Conservation (phyloP, 257 asterid species). For the Scutellaria galericulata region DNA sequence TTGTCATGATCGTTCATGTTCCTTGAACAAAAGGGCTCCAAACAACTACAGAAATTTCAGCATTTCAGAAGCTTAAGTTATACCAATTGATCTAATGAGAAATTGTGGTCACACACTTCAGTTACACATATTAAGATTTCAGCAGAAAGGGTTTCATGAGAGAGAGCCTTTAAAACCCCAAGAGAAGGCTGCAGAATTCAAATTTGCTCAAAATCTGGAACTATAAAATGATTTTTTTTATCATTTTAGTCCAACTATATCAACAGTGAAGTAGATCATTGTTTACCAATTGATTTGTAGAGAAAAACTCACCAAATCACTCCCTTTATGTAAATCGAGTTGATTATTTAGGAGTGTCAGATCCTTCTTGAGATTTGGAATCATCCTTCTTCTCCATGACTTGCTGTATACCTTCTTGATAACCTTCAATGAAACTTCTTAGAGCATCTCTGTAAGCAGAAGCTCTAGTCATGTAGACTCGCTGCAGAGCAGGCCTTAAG, state of each 20-base stretch:
- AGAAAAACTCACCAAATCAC: slow-evolving; percentile 16
- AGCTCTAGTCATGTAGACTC: slow-evolving; percentile 92
- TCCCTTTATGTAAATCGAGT: background rate
- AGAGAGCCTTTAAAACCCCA: background rate
- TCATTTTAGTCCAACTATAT: background rate
- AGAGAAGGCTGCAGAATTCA: background rate
- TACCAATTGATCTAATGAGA: too few relatives aligned
- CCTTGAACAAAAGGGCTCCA: too few relatives aligned
- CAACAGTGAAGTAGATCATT: slow-evolving; percentile 7
- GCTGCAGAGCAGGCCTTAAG: slow-evolving; percentile 82
- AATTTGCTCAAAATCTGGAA: too few relatives aligned
- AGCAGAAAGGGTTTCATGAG: background rate
- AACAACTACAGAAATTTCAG: too few relatives aligned
- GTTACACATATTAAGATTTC: background rate
- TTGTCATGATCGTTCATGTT: too few relatives aligned
- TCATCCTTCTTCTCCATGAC: slow-evolving; percentile 73
- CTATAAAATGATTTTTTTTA: background rate
- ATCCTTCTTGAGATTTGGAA: slow-evolving; percentile 43
- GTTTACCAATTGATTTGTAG: background rate
- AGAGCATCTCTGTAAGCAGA: slow-evolving; percentile 91
- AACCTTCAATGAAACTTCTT: slow-evolving; percentile 84
- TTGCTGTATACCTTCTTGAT: slow-evolving; percentile 88
- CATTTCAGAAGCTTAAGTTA: too few relatives aligned
- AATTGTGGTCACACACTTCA: background rate
- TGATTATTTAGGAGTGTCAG: slow-evolving; percentile 42